These are phyloP conservation scores for Astrephomene gubernaculifera DNA, from an alignment of 139 green algal genomes.

Conservation along the genomic window DNA sequence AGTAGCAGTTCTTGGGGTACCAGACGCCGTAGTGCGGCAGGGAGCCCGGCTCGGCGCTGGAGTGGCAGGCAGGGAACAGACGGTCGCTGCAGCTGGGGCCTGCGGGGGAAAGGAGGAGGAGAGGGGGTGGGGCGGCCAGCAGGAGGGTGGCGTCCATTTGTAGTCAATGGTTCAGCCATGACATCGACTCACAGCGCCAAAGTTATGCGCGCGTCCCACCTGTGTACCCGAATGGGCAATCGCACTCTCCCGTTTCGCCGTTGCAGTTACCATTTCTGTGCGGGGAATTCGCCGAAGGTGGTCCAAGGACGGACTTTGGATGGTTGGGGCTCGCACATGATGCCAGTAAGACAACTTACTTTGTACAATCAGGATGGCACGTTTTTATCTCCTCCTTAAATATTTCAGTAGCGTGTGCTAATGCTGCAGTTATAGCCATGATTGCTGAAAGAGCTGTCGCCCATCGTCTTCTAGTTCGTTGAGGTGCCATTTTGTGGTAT, in stretches of 20 bases:
- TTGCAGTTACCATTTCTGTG: slow-evolving; percentile 9
- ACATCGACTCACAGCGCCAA: too few species aligned
- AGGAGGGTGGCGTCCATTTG: too few species aligned
- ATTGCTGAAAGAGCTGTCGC: too few species aligned
- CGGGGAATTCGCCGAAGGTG: too few species aligned
- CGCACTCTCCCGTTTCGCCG: slow-evolving; percentile 13
- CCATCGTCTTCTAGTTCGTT: too few species aligned
- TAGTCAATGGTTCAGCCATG: too few species aligned
- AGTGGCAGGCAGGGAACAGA: slow-evolving; percentile 36
- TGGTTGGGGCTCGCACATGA: too few species aligned
- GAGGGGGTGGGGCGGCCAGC: too few species aligned
- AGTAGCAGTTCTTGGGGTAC: slow-evolving; percentile 41
- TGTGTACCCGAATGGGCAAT: not conserved
- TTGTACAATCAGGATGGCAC: slow-evolving; percentile 5
- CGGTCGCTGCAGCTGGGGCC: slow-evolving; percentile 24
- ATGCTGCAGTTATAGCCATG: not conserved
- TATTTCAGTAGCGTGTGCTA: not conserved
- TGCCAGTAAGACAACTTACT: not conserved
- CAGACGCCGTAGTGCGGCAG: slow-evolving; percentile 15
- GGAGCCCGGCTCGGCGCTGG: not conserved
- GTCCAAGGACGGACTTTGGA: too few species aligned
- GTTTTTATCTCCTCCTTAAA: slow-evolving; percentile 17
- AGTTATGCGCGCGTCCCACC: too few species aligned
- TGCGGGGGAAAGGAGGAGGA: not conserved
- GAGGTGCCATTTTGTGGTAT: too few species aligned